These are phyloP conservation scores for Ogataea degrootiae DNA, from an alignment of 805 yeast genomes.

Conservation along the genomic window DNA sequence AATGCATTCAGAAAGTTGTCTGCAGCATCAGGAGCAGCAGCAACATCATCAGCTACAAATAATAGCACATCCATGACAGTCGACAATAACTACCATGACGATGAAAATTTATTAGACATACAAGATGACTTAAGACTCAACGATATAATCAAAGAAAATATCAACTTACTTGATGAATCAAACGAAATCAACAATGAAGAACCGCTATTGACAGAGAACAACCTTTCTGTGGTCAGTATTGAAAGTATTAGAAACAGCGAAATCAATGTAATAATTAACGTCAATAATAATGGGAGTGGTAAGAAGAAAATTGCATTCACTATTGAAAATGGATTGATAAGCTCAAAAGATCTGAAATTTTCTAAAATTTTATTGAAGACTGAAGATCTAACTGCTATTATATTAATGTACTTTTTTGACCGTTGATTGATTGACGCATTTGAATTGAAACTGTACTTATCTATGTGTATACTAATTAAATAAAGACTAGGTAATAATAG, in stretches of 20 bases:
- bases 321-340: conserved; percentile 12
- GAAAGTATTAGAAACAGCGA: conserved; percentile 11
- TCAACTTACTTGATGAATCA: not conserved
- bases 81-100: conserved; percentile 2
- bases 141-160: conserved; percentile 19
- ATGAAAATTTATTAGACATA: conserved; percentile 8
- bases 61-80: not conserved
- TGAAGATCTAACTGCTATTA: conserved; percentile 9
- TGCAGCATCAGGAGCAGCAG: not conserved
- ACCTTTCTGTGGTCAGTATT: conserved; percentile 4
- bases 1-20: not conserved
- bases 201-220: not conserved
- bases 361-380: conserved; percentile 12
- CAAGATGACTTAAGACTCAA: conserved; percentile 17
- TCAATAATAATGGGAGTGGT: too few species aligned
- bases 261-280: conserved; percentile 2
- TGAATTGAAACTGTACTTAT: too few species aligned
- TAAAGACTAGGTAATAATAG: too few species aligned
- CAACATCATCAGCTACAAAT: not conserved
- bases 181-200: not conserved
- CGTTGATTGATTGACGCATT: too few species aligned
- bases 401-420: not conserved
- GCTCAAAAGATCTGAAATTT: conserved; percentile 3
- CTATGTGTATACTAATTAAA: too few species aligned
- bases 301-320: conserved; percentile 5